Base-by-base conservation (phyloP, 2,329 filamentous ascomycete species). In the Colletotrichum echinochloae region DNA sequence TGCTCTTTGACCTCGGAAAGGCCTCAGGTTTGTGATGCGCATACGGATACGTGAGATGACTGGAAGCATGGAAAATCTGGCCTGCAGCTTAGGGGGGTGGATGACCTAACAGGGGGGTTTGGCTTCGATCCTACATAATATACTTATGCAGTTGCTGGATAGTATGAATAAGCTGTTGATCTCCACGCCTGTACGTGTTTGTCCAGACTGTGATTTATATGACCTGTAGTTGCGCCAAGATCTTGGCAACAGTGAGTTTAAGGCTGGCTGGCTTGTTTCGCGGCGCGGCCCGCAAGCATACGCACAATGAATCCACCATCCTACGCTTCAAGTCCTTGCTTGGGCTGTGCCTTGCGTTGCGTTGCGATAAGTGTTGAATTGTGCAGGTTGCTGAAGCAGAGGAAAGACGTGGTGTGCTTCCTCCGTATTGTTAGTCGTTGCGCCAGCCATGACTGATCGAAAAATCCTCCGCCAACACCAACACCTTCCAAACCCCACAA, bases 21-120 rank as follows among this genome's bases (percentile, higher is more conserved):
- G 44, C 59, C 57, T 39, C 55, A 28, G 37, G 52, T 39, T 48
- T 41, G 26, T 67, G 57, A 71, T 68, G 64, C 62, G 64, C 37
- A 57, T 37, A 68, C 65, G 64, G 64, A 68, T 46, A 67, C 54
- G 64, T 68, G 68, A 70, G 51, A 71, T 68, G 68, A 71, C 37
- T 35, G 39, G 16, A 63, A 54, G 56, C 37, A 46, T 33, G 57
- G 46, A 65, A 59, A 65, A 39, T n/a, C 44, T 51, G 55, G 65
- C 44, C 52, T 64, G 52, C 14, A 26, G 37, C 20, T 52, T n/a
- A n/a, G n/a, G 57, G 44, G 54, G 57, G 37, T 49, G 54, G 68
- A 62, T 30, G 30, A 63, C 44, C 37, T 20, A 18, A 51, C 12
- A 4, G 23, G 59, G 68, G 57, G 44, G 52, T 41, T 39, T 62